Evolutionary conservation across 2,329 filamentous ascomycete genomes (phyloP), one percentile per base, ranked within the genome.

Genomic region (Pleoardoris graminearum): DNA sequence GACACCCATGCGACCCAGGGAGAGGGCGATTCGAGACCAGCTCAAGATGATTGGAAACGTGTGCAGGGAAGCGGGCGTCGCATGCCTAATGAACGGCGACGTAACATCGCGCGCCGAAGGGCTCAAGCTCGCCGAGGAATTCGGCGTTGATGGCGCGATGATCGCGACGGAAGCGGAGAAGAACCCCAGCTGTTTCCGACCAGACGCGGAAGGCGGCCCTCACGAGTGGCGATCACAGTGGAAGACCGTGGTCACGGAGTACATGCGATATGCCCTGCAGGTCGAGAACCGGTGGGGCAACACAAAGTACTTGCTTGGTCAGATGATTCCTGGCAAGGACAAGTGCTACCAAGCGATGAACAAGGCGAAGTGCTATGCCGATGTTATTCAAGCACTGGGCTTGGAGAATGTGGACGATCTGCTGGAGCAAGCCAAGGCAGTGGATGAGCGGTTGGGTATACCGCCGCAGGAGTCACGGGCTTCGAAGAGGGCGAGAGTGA

Each of bases 1-100:
- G 0, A 93, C 92, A 5, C 90, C 92, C 1, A 99, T 99, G 94
- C 84, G 94, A 32, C 92, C 93, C 1, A 81, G 92, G 42, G 91
- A 97, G 75, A 82, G 85, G 21, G 94, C 93, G 2, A 91, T 97
- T 53, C 84, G 94, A 16, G 87, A 86, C 21, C 92, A 97, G 74
- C 79, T 99, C 55, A 82, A 82, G 52, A 96, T 96, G 89, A 82
- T 99, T 41, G 88, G 84, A 0, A 79, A 85, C 4, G 80, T 96
- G 1, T 99, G 94, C 68, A 86, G 83, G 58, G 86, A 91, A 59
- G 86, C 86, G 10, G 93, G 93, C 23, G 91, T 99, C 2, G 91
- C 93, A 7, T 97, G 93, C 68, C 76, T 97, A 35, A 92, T 97
- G 86, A 99, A 99, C 68, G 94, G 94, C 42, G 94, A 99, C 66